A percentile compares a stretch with the other conserved stretches of the same genome.
These are phyloP conservation scores for Candida broadrunensis DNA, from an alignment of 805 yeast species.

Conservation along the genomic window DNA sequence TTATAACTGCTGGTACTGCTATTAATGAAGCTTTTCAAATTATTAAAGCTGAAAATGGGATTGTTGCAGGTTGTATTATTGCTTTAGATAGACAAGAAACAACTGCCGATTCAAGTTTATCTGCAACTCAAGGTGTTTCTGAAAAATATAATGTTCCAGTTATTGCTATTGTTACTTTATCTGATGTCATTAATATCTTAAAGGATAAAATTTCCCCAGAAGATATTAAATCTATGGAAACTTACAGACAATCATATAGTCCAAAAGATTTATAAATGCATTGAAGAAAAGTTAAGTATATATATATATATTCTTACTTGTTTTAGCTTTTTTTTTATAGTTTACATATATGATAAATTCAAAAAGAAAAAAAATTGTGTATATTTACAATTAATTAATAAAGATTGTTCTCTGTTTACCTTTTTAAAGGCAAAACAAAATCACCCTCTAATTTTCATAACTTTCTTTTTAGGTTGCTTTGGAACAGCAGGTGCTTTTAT, in stretches of 20 bases:
- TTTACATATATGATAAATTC: no score
- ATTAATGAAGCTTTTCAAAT: constrained; percentile 89
- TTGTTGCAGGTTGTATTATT: constrained; percentile 78
- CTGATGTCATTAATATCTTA: constrained; percentile 68
- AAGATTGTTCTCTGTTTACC: no score
- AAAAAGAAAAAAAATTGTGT: no score
- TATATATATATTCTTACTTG: no score
- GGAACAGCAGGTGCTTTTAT: constrained; percentile 34
- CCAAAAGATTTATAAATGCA: constrained; percentile 23
- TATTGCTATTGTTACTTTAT: constrained; percentile 70
- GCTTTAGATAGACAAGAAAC: constrained; percentile 97
- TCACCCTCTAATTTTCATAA: constrained; percentile 60
- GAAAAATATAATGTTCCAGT: constrained; percentile 79
- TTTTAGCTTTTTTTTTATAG: no score
- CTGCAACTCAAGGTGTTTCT: constrained; percentile 82
- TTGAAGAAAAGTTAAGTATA: no score
- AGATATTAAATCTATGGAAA: constrained; percentile 55
- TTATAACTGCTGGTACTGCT: constrained; percentile 98
- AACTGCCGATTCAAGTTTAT: constrained; percentile 54
- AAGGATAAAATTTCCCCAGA: constrained; percentile 53
- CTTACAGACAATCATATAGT: constrained; percentile 52
- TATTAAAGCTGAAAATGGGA: constrained; percentile 66
- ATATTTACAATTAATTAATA: no score
- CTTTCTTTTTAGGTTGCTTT: constrained; percentile 51
- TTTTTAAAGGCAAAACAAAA: no score